Base-by-base conservation (phyloP, 345 rosid species). In the Theobroma cacao region DNA sequence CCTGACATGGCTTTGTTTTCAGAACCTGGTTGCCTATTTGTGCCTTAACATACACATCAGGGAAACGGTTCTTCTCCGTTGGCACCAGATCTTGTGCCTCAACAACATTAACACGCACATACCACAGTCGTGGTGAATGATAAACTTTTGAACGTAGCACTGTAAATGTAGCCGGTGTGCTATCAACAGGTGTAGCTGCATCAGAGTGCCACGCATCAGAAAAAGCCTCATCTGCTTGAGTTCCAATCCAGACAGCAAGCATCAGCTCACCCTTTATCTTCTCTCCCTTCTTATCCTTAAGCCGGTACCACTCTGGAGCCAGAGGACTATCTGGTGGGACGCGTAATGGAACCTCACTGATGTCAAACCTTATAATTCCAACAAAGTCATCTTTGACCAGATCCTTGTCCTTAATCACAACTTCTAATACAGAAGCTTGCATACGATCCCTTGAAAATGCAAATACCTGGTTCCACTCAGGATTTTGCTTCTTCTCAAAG, bases 131-230 rank as follows among this genome's bases (percentile, higher is more conserved):
- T 0, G 99, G 99, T 8, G 99, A 89, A 75, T 94, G 97, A 71
- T 97, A 97, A 7, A 97, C 98, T 89, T 97, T 97, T 4, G 99
- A 97, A 24, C 98, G 91, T 62, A 92, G 78, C 61, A 90, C 88
- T 38, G 94, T 78, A 0, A 88, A 84, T 56, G 86, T 79, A 50
- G 88, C 83, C 7, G 94, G 88, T 45, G 90, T 59, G 74, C 92
- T 90, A 80, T 92, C 89, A 26, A 93, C 85, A 3, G 98, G 86
- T 26, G 86, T 89, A 52, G 94, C 98, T 8, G 99, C 93, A 90
- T 97, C 99, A 9, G 99, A 97, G 84, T 97, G 99, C 98, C 98
- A 94, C 15, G 98, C 98, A 74, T 97, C 99, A 0, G 99, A 89
- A 86, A 96, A 94, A 20, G 99, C 92, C 88, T 96, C 98, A 82